Conservation (phyloP, 1,139 yeast species). For the Suhomyces yuchorum region DNA sequence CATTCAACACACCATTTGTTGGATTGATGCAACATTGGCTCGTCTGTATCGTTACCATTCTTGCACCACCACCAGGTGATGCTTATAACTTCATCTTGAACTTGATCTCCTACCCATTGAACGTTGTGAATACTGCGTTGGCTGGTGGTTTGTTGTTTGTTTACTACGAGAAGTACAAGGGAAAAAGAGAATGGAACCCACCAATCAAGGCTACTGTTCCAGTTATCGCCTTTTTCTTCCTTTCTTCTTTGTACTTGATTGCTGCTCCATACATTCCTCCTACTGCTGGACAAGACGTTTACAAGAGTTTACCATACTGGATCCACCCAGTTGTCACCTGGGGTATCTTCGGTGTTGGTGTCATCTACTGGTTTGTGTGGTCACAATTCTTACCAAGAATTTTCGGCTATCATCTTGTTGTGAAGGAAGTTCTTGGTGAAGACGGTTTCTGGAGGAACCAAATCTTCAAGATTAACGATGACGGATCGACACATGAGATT, state of each 20-base stretch:
- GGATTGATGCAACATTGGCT: constrained; percentile 67
- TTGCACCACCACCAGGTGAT: constrained; percentile 55
- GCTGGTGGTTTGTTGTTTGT: constrained; percentile 46
- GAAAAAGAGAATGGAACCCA: constrained; percentile 67
- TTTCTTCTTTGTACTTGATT: constrained; percentile 70
- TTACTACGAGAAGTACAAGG: constrained; percentile 51
- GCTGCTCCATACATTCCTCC: constrained; percentile 87
- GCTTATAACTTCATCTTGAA: constrained; percentile 51
- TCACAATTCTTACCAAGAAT: constrained; percentile 57
- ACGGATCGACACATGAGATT: constrained; percentile 4
- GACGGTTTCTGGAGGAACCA: constrained; percentile 77
- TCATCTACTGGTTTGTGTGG: constrained; percentile 72
- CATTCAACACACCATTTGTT: constrained; percentile 47
- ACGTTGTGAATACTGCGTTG: constrained; percentile 51
- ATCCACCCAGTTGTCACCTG: constrained; percentile 82
- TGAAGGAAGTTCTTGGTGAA: constrained; percentile 62
- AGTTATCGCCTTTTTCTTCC: constrained; percentile 62
- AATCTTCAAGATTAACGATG: constrained; percentile 44
- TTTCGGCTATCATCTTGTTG: constrained; percentile 60
- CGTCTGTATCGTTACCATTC: constrained; percentile 48
- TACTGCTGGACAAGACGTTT: constrained; percentile 62
- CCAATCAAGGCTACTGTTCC: constrained; percentile 70
- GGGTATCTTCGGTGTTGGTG: constrained; percentile 76
- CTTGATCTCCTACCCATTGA: constrained; percentile 53
- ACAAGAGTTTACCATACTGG: constrained; percentile 71